Conservation (phyloP, 208 protist genomes). For the Acanthamoeba castellanii region DNA sequence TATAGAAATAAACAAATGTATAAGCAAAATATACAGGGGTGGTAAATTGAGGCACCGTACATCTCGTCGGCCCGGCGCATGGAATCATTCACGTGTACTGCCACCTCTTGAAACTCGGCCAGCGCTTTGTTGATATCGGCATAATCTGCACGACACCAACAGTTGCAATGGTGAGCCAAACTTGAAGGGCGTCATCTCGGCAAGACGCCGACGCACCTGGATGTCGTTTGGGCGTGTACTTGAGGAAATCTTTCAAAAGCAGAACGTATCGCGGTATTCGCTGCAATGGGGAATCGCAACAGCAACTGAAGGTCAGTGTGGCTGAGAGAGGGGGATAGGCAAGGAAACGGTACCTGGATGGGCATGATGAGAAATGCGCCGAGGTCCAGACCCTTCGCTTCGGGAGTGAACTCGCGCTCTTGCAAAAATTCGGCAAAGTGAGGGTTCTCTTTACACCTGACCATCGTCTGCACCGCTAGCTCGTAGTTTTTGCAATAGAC, state of each 20-base stretch:
- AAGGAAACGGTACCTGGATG: not conserved
- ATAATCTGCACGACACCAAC: not conserved
- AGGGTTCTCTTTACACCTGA: not conserved
- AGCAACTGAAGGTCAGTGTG: not conserved
- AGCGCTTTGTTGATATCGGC: slow-evolving; percentile 9
- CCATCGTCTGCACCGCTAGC: not conserved
- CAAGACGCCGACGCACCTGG: not conserved
- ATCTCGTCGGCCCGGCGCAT: not conserved
- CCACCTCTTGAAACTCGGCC: slow-evolving; percentile 14
- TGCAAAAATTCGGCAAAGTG: slow-evolving; percentile 10
- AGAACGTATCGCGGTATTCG: slow-evolving; percentile 56
- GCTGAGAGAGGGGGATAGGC: not conserved
- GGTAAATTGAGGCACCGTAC: not conserved
- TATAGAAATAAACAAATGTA: not conserved
- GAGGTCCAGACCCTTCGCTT: not conserved
- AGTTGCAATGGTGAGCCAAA: too few species aligned
- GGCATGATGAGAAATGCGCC: slow-evolving; percentile 49
- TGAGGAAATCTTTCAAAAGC: slow-evolving; percentile 33
- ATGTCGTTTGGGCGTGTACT: slow-evolving; percentile 9
- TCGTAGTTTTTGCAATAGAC: slow-evolving; percentile 39
- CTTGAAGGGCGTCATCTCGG: not conserved
- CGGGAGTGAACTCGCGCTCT: not conserved
- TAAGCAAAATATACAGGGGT: too few species aligned
- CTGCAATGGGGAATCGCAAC: not conserved
- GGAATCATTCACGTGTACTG: slow-evolving; percentile 3